A percentile compares a stretch with the other conserved stretches of the same genome.
Conservation (phyloP, 768 basidiomycete genomes). For the Glaciozyma antarctica region DNA sequence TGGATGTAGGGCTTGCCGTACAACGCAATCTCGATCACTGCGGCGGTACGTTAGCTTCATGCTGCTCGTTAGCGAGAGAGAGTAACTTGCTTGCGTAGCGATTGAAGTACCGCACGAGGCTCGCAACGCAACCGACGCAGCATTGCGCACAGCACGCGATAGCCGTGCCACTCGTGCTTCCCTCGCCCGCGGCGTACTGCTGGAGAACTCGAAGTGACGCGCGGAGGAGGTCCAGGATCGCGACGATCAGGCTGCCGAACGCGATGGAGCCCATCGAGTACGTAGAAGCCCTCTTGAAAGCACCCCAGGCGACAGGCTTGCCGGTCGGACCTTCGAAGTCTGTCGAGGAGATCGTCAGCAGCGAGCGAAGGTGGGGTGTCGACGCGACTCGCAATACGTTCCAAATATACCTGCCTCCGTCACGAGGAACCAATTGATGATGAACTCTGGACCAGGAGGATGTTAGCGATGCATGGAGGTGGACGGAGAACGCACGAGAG, state of each 20-base stretch:
- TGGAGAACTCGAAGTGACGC: conserved; percentile 30
- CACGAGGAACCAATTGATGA: conserved; percentile 31
- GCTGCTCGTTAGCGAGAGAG: not conserved
- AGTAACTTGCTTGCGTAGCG: conserved; percentile 24
- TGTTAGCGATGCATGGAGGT: conserved; percentile 14
- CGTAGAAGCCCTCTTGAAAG: conserved; percentile 34
- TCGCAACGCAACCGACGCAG: conserved; percentile 30
- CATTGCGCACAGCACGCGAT: conserved; percentile 34
- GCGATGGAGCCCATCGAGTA: conserved; percentile 35
- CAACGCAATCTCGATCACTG: not conserved
- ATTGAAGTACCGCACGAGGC: conserved; percentile 33
- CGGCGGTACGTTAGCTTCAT: not conserved
- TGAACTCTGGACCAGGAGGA: conserved; percentile 4
- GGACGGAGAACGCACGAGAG: not conserved
- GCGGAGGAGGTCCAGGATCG: conserved; percentile 34
- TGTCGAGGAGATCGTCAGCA: not conserved
- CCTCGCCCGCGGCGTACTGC: conserved; percentile 24
- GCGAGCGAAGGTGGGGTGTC: too few relatives aligned
- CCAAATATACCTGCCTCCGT: conserved; percentile 34
- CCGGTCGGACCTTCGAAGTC: conserved; percentile 11
- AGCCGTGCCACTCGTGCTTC: conserved; percentile 27
- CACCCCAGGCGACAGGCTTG: conserved; percentile 23
- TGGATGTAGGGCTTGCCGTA: conserved; percentile 31
- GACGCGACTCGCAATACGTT: not conserved
- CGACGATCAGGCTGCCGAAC: conserved; percentile 34